Base-by-base conservation (phyloP, 176 grass and related monocot species). In the Lolium multiflorum region DNA sequence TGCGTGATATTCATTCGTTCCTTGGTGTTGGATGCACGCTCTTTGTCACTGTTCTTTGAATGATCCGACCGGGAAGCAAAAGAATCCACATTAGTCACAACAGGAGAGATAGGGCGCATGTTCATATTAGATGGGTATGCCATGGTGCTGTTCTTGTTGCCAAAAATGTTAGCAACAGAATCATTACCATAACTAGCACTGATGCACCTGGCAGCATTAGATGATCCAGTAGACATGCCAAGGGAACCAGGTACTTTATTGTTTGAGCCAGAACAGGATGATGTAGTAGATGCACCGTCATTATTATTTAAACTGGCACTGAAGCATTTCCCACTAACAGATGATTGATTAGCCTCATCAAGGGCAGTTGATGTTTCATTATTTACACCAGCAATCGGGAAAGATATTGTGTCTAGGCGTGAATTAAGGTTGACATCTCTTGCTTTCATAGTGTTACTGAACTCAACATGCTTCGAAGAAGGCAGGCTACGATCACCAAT, bases 361-460 rank as follows among this genome's bases (percentile, higher is more conserved):
- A 82, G 4, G 24, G 20, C 25, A 82, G 67, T 43, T 82, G 88
- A 75, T 74, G 64, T 90, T 75, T 85, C 85, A 76, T 74, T 90
- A 59, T 88, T 86, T 90, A 74, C 35, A 88, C 76, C 74, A 76
- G 70, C 79, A 86, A 83, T 84, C 85, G 91, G 78, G 21, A 84
- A 93, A 66, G 61, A 91, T 71, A 85, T 72, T 11, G 91, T 85
- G 76, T 85, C 43, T 25, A 72, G 58, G 76, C 59, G 52, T 79
- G 88, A 82, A 86, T 88, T 86, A 26, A 82, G 88, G 57, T 88
- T 90, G 78, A 80, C 88, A 55, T 79, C 83, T 81, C 89, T 89
- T 85, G 67, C 59, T 82, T 90, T 89, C 39, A 75, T 39, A 86
- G 52, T 70, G 43, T 89, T 76, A 88, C 46, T 83, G 82, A 82